Conservation (phyloP, 176 grass and related monocot species). For the Cenchrus purpureus region DNA sequence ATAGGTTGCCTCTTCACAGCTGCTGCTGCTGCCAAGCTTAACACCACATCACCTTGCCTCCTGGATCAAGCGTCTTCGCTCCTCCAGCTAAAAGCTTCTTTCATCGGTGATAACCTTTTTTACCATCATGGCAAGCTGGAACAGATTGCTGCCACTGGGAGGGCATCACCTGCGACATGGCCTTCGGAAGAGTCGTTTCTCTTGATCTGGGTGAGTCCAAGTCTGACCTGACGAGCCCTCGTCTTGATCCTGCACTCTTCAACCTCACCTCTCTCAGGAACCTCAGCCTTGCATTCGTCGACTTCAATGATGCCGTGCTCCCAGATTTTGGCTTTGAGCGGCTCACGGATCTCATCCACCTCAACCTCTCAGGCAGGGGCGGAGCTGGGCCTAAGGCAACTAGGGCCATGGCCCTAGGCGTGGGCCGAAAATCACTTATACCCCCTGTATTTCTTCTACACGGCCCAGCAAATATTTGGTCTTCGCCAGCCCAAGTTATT, state of each 20-base stretch:
- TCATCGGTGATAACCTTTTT: background rate
- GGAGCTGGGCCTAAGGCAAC: too few species aligned
- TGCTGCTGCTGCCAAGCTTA: background rate
- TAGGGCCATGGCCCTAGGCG: too few species aligned
- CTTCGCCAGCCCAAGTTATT: too few species aligned
- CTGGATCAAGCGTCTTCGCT: constrained; percentile 36
- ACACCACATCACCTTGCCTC: background rate
- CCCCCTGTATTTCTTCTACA: too few species aligned
- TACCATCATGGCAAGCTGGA: constrained; percentile 26
- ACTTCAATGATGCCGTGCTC: background rate
- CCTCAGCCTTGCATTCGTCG: constrained; percentile 30
- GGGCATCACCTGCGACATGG: constrained; percentile 8
- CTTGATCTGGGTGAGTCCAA: constrained; percentile 15
- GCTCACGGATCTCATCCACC: constrained; percentile 4
- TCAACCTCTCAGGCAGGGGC: constrained; percentile 20
- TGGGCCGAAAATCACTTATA: too few species aligned
- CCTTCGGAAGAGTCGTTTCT: constrained; percentile 8
- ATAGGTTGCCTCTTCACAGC: background rate
- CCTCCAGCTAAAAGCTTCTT: constrained; percentile 28
- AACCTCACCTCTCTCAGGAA: constrained; percentile 38
- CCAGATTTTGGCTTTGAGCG: constrained; percentile 15
- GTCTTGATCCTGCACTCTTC: constrained; percentile 17
- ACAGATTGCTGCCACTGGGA: constrained; percentile 43
- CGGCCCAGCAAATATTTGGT: too few species aligned
- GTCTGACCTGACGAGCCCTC: background rate